These are phyloP conservation scores for Trichocomaceae sp. DNA, from an alignment of 2,329 filamentous ascomycete genomes.

Conservation along the genomic window DNA sequence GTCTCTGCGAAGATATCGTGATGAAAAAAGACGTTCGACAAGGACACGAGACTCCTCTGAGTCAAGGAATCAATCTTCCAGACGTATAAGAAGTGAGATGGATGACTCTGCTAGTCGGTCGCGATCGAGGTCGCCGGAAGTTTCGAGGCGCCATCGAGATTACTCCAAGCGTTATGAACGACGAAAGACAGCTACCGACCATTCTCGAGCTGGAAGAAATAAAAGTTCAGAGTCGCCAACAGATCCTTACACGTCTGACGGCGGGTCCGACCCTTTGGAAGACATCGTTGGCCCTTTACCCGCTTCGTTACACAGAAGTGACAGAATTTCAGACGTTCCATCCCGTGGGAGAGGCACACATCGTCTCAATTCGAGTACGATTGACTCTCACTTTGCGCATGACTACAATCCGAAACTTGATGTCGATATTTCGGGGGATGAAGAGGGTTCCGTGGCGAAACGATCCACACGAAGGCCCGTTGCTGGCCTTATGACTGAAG, in stretches of 20 bases:
- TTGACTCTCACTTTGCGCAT: conserved; percentile 73
- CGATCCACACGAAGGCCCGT: conserved; percentile 38
- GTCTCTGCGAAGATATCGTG: conserved; percentile 5
- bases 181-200: not conserved
- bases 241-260: conserved; percentile 14
- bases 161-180: not conserved
- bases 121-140: conserved; percentile 16
- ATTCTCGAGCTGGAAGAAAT: not conserved
- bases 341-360: conserved; percentile 66
- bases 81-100: conserved; percentile 7
- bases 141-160: conserved; percentile 8
- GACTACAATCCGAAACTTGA: conserved; percentile 51
- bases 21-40: conserved; percentile 6
- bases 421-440: conserved; percentile 37
- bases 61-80: conserved; percentile 20
- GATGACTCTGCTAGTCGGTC: conserved; percentile 16
- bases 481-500: conserved; percentile 46
- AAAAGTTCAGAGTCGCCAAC: not conserved
- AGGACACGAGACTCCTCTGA: conserved; percentile 18
- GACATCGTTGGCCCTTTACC: conserved; percentile 67
- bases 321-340: conserved; percentile 36
- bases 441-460: conserved; percentile 55
- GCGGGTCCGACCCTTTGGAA: conserved; percentile 63
- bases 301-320: conserved; percentile 40
- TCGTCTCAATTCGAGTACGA: conserved; percentile 53